Base-by-base conservation (phyloP, 495 filamentous ascomycete genomes). In the Penicillium alfredii region DNA sequence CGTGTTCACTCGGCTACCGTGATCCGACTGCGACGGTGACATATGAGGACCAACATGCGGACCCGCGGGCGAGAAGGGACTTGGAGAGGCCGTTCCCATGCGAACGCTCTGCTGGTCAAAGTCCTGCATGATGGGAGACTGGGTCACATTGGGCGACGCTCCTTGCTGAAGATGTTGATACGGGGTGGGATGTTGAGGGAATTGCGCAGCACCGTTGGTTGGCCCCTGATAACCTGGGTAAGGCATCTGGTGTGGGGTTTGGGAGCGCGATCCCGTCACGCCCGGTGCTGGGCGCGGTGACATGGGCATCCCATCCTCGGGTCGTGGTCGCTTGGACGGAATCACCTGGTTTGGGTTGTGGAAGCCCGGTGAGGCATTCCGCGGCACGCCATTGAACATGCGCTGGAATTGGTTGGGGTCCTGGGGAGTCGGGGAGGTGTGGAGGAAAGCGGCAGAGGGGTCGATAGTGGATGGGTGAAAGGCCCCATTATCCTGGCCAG, bases 71-170 rank as follows among this genome's bases (percentile, higher is more conserved):
- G 88, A 88, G 61, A 93, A 95, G 0, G 88, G 88, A 55, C 86
- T 87, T 3, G 90, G 90, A 10, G 90, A 96, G 20, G 86, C 80
- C 16, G 92, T 95, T 41, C 86, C 80, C 59, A 95, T 82, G 37
- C 88, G 86, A 9, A 82, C 84, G 22, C 79, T 75, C 49, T 71
- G 71, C 27, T 69, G 71, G 22, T 78, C 73, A 45, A 79, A 85
- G 3, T 76, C 64, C 60, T 92, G 88, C 60, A 89, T 88, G 74
- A 50, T 86, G 73, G 90, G 90, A 2, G 90, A 96, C 26, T 88
- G 89, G 12, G 85, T 90, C 34, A 88, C 80, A 56, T 82, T 89
- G 26, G 79, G 71, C 8, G 88, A 83, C 19, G 80, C 79, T 53
- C 82, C 81, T 56, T 86, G 82, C 57, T 88, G 85, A 14, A 93